Conservation (phyloP, 2,329 filamentous ascomycete species). For the Periconia sp. region DNA sequence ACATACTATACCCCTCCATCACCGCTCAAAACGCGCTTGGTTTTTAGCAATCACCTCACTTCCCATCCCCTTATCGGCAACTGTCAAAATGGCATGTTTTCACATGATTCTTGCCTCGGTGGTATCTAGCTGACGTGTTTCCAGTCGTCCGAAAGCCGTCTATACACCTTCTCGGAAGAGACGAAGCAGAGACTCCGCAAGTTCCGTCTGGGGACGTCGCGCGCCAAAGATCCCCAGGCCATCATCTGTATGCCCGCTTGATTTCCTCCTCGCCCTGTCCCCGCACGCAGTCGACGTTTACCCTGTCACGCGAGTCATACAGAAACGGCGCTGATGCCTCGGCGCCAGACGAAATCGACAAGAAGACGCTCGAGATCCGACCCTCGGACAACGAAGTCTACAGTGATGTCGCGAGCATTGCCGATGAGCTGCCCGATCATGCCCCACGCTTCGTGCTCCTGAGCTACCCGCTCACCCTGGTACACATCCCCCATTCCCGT, state of each 20-base stretch:
- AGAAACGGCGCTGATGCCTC: slow-evolving; percentile 30
- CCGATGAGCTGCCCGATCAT: slow-evolving; percentile 89
- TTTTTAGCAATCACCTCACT: no score
- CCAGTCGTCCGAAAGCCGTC: slow-evolving; percentile 74
- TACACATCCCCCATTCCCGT: slow-evolving; percentile 43
- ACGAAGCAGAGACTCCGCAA: slow-evolving; percentile 90
- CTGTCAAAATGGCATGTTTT: slow-evolving; percentile 22
- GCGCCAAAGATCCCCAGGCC: slow-evolving; percentile 83
- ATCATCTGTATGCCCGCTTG: slow-evolving; percentile 75
- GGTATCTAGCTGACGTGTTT: slow-evolving; percentile 3
- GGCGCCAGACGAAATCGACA: slow-evolving; percentile 79
- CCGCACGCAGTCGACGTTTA: not conserved
- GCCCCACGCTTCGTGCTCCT: slow-evolving; percentile 86
- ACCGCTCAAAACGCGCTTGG: no score
- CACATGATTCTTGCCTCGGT: not conserved
- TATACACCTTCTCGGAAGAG: slow-evolving; percentile 91
- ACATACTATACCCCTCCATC: no score
- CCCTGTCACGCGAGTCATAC: not conserved
- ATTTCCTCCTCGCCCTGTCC: not conserved
- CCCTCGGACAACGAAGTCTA: slow-evolving; percentile 82
- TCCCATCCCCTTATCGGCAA: no score
- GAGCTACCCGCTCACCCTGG: slow-evolving; percentile 86
- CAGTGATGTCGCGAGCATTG: slow-evolving; percentile 75
- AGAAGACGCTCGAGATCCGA: slow-evolving; percentile 84
- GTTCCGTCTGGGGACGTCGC: slow-evolving; percentile 88